Base-by-base conservation (phyloP, 306 rosid genomes). In the Acacia melanoxylon region DNA sequence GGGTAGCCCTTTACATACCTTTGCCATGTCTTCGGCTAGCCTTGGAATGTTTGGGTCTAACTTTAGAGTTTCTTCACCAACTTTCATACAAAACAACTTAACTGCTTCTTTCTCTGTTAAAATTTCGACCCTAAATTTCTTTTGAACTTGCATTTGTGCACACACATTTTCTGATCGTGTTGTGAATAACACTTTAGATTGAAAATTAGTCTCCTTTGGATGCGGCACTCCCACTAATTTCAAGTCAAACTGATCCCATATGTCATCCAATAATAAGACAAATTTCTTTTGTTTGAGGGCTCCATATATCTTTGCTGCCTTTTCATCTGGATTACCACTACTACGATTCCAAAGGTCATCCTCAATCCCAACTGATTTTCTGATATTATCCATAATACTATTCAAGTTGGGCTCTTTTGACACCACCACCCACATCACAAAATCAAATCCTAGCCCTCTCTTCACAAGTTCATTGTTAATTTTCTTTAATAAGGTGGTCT, bases 261-360 rank as follows among this genome's bases (percentile, higher is more conserved):
- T 1, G 46, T 86, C 91, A 17, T 88, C 91, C 16, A 86, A 59
- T 16, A 84, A 45, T 13, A 85, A 10, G 7, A 66, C 81, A 72
- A 77, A 77, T 24, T 54, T 85, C 45, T 72, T 74, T 13, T 3
- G 27, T n/a, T 59, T 44, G 22, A 83, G 1, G 6, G 16, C 8
- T 2, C 29, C 0, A 20, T 41, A 56, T 6, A 83, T 78, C 1
- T 3, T 25, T 16, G 5, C 13, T 3, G 37, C 45, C 31, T 61
- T 83, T 6, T 66, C n/a, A 6, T 54, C 15, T 67, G 0, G 2
- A 4, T 44, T 24, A 33, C 12, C 45, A 2, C 68, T 1, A 2
- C 68, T 1, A 1, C 31, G 4, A 11, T 44, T 63, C 19, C 85
- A 73, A 44, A 73, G 37, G 2, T 5, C 20, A 12, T 51, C n/a